Evolutionary conservation across 257 asterid species (phyloP).

Genomic region (Marsdenia floribunda): DNA sequence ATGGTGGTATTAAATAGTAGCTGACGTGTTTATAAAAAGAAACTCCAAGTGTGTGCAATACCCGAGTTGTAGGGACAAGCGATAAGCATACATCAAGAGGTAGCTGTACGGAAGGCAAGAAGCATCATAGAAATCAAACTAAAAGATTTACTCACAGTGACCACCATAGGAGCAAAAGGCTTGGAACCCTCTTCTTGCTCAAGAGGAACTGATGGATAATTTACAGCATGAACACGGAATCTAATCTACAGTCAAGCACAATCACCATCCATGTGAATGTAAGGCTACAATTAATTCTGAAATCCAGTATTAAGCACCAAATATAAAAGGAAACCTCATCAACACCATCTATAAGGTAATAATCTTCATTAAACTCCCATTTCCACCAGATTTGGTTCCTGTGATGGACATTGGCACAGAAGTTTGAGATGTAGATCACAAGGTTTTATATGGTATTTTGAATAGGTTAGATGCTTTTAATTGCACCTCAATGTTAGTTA

Average conservation of each 20-base stretch:
- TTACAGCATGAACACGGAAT: constrained; percentile 40
- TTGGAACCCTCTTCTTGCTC: constrained; percentile 41
- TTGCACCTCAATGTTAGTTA: neutral
- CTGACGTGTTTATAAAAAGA: neutral
- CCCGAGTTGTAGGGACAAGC: neutral
- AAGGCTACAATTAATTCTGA: constrained; percentile 4
- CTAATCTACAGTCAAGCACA: constrained; percentile 39
- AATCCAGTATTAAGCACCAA: constrained; percentile 1
- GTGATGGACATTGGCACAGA: constrained; percentile 11
- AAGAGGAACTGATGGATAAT: constrained; percentile 63
- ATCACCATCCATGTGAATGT: neutral
- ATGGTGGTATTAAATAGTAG: neutral
- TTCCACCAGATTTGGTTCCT: constrained; percentile 54
- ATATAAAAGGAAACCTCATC: constrained; percentile 58
- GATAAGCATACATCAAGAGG: neutral
- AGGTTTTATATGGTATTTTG: neutral
- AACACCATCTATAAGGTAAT: constrained; percentile 50
- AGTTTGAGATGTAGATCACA: neutral
- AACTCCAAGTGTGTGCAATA: neutral
- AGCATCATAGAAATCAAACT: neutral
- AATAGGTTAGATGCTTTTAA: neutral
- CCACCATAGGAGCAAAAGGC: constrained; percentile 46
- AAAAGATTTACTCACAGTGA: constrained; percentile 25
- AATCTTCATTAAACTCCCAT: constrained; percentile 54
- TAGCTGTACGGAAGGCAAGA: neutral